These are phyloP conservation scores for Microascus cirrosus DNA, from an alignment of 2,329 filamentous ascomycete species.

Conservation along the genomic window DNA sequence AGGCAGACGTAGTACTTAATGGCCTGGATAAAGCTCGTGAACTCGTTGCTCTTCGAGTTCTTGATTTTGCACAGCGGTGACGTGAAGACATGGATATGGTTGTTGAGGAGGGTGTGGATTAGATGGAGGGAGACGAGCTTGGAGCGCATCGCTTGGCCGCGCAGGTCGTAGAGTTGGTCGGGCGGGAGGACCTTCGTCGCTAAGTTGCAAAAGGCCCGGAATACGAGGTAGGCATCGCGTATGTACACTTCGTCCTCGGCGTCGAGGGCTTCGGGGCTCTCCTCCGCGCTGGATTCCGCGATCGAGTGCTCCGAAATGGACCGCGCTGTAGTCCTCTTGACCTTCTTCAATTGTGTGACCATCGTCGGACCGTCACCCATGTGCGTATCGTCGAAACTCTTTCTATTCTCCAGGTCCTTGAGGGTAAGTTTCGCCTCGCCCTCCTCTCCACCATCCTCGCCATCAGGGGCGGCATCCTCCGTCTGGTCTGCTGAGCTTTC, in stretches of 20 bases:
- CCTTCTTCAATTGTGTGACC: slow-evolving; percentile 49
- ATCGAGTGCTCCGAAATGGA: slow-evolving; percentile 44
- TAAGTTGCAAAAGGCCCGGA: slow-evolving; percentile 93
- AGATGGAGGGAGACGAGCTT: slow-evolving; percentile 93
- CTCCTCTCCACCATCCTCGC: slow-evolving; percentile 15
- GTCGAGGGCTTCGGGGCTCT: slow-evolving; percentile 49
- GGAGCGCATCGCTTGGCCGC: slow-evolving; percentile 92
- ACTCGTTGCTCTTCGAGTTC: slow-evolving; percentile 78
- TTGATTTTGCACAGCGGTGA: slow-evolving; percentile 87
- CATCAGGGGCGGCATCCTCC: slow-evolving; percentile 11
- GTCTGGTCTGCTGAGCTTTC: slow-evolving; percentile 17
- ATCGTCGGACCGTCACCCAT: slow-evolving; percentile 57
- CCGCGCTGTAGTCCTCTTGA: slow-evolving; percentile 23
- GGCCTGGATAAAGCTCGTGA: slow-evolving; percentile 84
- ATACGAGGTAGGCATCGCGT: slow-evolving; percentile 92
- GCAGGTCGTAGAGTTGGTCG: slow-evolving; percentile 86
- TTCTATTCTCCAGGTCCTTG: slow-evolving; percentile 56
- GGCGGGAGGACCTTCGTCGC: slow-evolving; percentile 84
- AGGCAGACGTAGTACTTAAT: slow-evolving; percentile 96
- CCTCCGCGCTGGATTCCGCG: slow-evolving; percentile 41
- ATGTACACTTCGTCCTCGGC: slow-evolving; percentile 92
- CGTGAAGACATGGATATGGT: slow-evolving; percentile 82
- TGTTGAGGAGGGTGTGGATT: slow-evolving; percentile 90
- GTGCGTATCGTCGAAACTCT: slow-evolving; percentile 58
- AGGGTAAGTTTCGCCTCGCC: slow-evolving; percentile 44